Percentiles rank a stretch among this genome's conserved stretches.
Evolutionary conservation across 1,284 basidiomycete genomes (phyloP).

Genomic region (Malassezia slooffiae): DNA sequence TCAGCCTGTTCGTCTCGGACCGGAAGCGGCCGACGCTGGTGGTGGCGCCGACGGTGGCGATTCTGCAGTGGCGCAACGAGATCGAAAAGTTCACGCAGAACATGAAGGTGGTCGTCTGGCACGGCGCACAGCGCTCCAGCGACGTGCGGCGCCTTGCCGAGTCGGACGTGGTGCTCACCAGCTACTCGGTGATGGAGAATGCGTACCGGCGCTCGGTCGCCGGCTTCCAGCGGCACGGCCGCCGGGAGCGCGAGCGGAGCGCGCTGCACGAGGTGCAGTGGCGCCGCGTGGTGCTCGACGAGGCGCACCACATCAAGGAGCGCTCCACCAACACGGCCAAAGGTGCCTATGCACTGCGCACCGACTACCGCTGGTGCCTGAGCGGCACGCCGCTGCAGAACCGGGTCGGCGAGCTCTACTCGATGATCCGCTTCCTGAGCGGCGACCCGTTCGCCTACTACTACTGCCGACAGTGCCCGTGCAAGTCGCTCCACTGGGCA

Average conservation of each 20-base stretch:
- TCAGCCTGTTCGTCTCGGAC: constrained; percentile 74
- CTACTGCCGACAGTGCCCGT: constrained; percentile 65
- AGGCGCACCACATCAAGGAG: constrained; percentile 88
- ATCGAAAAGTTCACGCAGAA: constrained; percentile 55
- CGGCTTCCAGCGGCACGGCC: constrained; percentile 76
- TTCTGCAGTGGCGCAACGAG: constrained; percentile 98
- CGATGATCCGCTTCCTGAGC: constrained; percentile 57
- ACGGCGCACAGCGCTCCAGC: constrained; percentile 58
- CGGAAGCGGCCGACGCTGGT: constrained; percentile 72
- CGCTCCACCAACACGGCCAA: constrained; percentile 90
- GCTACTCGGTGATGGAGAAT: constrained; percentile 69
- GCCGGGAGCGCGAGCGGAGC: constrained; percentile 77
- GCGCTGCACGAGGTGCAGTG: constrained; percentile 75
- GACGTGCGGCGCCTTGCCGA: constrained; percentile 62
- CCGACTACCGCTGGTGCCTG: constrained; percentile 82
- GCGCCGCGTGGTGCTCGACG: constrained; percentile 95
- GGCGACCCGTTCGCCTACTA: constrained; percentile 32
- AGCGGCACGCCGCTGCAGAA: constrained; percentile 80
- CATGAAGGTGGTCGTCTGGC: constrained; percentile 70
- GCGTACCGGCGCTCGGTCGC: constrained; percentile 83
- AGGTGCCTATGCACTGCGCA: constrained; percentile 76
- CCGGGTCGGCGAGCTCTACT: constrained; percentile 91
- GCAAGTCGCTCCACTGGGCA: constrained; percentile 80
- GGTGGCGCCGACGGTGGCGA: constrained; percentile 78
- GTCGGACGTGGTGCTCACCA: constrained; percentile 63